Base-by-base conservation (phyloP, 352 stramenopile species). In the Globisporangium spiculum region DNA sequence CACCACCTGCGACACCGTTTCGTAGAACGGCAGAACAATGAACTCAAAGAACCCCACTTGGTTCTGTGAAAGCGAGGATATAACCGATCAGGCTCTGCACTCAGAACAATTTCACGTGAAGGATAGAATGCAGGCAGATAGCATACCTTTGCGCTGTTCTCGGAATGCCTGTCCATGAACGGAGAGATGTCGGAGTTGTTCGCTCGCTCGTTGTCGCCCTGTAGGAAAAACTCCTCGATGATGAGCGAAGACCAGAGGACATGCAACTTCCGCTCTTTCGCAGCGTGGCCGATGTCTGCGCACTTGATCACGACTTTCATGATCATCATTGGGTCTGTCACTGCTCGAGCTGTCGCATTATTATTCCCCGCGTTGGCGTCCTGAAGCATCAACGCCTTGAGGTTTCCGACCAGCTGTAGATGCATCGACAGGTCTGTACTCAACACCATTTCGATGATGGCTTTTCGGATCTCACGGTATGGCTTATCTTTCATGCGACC, bases 181-280 rank as follows among this genome's bases (percentile, higher is more conserved):
- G 94, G 93, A 64, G 84, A 97, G 65, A 98, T 90, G 52, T 95
- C 79, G 52, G 97, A 80, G 63, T 88, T 90, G 41, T 92, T 80
- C 44, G 81, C 76, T 56, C 92, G 94, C 70, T 98, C 96, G 66
- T 96, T 88, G 74, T 99, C 96, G 50, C 96, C 96, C 76, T 99
- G 96, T 22, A 89, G 73, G 70, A 97, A 98, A 69, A 98, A 98
- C 74, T 99, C 96, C 62, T 97, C 88, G 60, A 98, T 92, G 59
- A 98, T 97, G 36, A 96, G 80, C 57, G 93, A 88, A 7, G 91
- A 92, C 95, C 96, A 99, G 67, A 95, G 85, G 63, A 93, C 88
- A 60, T 95, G 84, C 41, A 98, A 67, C 38, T 81, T 78, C 32
- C 80, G 86, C 46, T 92, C 82, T 76, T 97, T 97, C 38, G 89